Base-by-base conservation (phyloP, 2,329 filamentous ascomycete species). In the Dactylellina cionopaga region DNA sequence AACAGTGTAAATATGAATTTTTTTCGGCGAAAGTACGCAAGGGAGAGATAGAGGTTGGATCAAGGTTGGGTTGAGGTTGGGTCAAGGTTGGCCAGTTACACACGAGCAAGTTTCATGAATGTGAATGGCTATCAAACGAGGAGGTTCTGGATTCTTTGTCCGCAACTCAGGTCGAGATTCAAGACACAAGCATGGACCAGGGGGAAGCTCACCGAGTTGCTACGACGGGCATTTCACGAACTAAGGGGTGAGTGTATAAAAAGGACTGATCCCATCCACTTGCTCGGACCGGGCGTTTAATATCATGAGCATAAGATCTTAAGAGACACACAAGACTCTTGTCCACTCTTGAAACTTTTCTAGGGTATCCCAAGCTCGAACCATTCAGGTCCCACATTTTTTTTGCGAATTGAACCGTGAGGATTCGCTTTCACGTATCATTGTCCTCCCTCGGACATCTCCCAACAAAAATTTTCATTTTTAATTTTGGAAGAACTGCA, bases 391-490 rank as follows among this genome's bases (percentile, higher is more conserved):
- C 52, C 66, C 66, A 64, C 66, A 71, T 52, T 64, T 62, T n/a
- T 22, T 24, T 59, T 60, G 54, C 63, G 54, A 63, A 51, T 63
- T 56, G 44, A 70, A 62, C 56, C 66, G 66, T 63, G 65, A 63
- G 58, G 43, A 37, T 64, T 64, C 29, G 35, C 44, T 52, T 41
- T 63, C 51, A 51, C 47, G 29, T 37, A 56, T 11, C n/a, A 63
- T 71, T 64, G 59, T 71, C 66, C 59, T 64, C 66, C 51, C 33
- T 71, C 66, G 66, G 66, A 71, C 66, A 71, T 64, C 56, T 62
- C 65, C 65, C 56, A 70, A 63, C 56, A 52, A n/a, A n/a, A 24
- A 47, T 33, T 55, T 41, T 22, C 10, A 33, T 33, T 6, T 33
- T 6, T 33, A 33, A 6, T 33, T 13, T 33, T 13, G 22, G n/a